Base-by-base conservation (phyloP, 164 flowering plant species). In the Stephania cephalantha region DNA sequence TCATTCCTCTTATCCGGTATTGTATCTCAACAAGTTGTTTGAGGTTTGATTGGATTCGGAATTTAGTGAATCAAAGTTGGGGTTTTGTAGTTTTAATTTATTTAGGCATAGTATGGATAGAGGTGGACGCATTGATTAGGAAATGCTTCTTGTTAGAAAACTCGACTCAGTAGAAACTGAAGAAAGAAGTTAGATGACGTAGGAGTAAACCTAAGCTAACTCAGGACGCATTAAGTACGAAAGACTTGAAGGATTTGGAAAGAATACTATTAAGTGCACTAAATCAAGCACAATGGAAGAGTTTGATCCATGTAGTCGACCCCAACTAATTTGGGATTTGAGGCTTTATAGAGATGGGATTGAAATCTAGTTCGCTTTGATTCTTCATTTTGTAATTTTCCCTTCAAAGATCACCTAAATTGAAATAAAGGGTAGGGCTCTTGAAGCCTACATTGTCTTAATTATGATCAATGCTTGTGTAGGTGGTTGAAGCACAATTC, bases 401-500 rank as follows among this genome's bases (percentile, higher is more conserved):
- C 42, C 42, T 35, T 35, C 42, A 35, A 35, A 35, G 42, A 35
- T 35, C 42, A 35, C 42, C 42, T 55, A 18, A 18, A 12, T 55
- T 55, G 2, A 11, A 55, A 53, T 9, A 12, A 30, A 5, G 70
- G 70, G 70, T 5, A 30, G 42, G 46, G 18, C 18, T 31, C 42
- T 35, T 17, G 48, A 7, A 25, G 69, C 17, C 74, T 69, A 13
- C 75, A 29, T 70, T 70, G 55, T 61, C 76, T 76, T 64, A 3
- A 11, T 25, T 64, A 55, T 5, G 18, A 61, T 55, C 74, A 42
- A 68, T 80, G 74, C 73, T 76, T 78, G 46, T 81, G 13, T 83
- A 95, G 98, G 92, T 95, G 98, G 97, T 83, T 95, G 86, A 95
- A 95, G 73, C 98, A 92, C 83, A 90, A 95, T 83, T 73, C 83